These are phyloP conservation scores for Salix udensis DNA, from an alignment of 345 rosid genomes.

Conservation along the genomic window DNA sequence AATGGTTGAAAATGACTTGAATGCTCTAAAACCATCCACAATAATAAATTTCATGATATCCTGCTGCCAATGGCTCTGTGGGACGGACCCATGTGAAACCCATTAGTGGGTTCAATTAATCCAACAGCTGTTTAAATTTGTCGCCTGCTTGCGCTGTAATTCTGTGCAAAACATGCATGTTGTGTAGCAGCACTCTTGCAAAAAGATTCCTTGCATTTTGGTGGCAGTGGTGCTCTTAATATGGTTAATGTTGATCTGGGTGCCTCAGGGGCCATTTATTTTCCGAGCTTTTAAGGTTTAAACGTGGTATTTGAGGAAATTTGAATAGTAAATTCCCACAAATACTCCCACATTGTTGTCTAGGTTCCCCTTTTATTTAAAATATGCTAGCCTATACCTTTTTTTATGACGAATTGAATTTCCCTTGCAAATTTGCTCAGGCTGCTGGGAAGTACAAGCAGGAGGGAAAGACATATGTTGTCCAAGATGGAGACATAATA, in stretches of 20 bases:
- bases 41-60: too few species aligned
- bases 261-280: neutral
- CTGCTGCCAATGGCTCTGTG: too few species aligned
- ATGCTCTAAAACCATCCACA: too few species aligned
- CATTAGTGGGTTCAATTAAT: too few species aligned
- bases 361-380: neutral
- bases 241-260: neutral
- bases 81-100: too few species aligned
- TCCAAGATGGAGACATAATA: constrained; percentile 89
- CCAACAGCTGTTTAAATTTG: too few species aligned
- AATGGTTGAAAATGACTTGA: neutral
- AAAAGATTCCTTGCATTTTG: neutral
- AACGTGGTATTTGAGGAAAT: too few species aligned
- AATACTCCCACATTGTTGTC: neutral
- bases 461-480: constrained; percentile 92
- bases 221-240: neutral
- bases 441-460: constrained; percentile 91
- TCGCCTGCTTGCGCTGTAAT: too few species aligned
- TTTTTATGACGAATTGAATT: neutral
- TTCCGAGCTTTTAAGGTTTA: too few species aligned
- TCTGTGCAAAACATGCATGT: too few species aligned
- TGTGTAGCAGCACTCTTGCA: too few species aligned
- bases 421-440: constrained; percentile 31
- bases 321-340: too few species aligned
- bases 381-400: neutral